Evolutionary conservation across 495 filamentous ascomycete species (phyloP).

Genomic region (Bombardia bombarda): DNA sequence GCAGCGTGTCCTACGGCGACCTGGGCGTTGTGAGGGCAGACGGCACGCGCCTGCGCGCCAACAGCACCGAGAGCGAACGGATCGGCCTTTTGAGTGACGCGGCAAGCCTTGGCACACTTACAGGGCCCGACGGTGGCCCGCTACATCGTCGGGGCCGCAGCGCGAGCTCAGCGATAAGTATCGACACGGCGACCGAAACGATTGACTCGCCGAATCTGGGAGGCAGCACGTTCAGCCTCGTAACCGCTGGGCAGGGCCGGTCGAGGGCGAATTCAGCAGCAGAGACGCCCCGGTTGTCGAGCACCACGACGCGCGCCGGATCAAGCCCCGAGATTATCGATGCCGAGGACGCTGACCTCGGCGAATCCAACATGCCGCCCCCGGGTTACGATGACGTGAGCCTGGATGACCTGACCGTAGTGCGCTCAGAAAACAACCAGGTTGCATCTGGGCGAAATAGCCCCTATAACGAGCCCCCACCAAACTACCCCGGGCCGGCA

Average conservation of each 20-base stretch:
- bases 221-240: conserved; percentile 16
- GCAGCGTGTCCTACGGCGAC: conserved; percentile 78
- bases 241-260: conserved; percentile 8
- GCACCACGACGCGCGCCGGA: conserved; percentile 18
- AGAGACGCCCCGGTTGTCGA: conserved; percentile 16
- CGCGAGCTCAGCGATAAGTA: conserved; percentile 35
- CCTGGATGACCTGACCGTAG: conserved; percentile 30
- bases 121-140: conserved; percentile 15
- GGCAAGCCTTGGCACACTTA: conserved; percentile 43
- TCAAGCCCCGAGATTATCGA: conserved; percentile 37
- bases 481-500: conserved; percentile 37
- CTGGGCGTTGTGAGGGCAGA: conserved; percentile 83
- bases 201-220: conserved; percentile 17
- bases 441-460: conserved; percentile 27
- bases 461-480: conserved; percentile 37
- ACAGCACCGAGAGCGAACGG: conserved; percentile 69
- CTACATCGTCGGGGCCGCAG: conserved; percentile 36
- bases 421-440: conserved; percentile 21
- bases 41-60: conserved; percentile 75
- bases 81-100: conserved; percentile 66
- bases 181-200: conserved; percentile 29
- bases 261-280: conserved; percentile 21
- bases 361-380: conserved; percentile 40
- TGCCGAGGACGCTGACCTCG: conserved; percentile 36
- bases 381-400: conserved; percentile 50